Conservation (phyloP, 257 asterid genomes). For the Solanum gracilifrons region DNA sequence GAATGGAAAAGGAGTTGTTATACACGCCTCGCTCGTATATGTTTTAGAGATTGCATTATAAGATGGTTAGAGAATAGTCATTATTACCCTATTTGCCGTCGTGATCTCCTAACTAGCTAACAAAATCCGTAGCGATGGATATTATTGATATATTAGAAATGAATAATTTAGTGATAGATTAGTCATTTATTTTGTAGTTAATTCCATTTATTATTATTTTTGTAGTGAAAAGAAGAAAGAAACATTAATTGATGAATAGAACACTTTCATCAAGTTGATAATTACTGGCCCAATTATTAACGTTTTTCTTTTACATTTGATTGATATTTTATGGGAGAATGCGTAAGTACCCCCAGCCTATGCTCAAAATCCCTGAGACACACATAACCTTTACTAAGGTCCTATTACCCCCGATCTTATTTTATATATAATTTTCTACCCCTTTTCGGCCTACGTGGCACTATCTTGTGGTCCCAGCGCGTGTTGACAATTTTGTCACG, state of each 20-base stretch:
- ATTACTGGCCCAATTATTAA: neutral
- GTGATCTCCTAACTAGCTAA: neutral
- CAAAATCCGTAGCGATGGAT: neutral
- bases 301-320: neutral
- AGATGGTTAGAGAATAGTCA: neutral
- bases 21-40: neutral
- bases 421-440: too few relatives aligned
- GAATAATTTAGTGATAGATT: neutral
- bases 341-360: too few relatives aligned
- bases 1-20: neutral
- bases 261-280: neutral
- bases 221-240: neutral
- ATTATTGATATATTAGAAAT: neutral
- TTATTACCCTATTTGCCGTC: neutral
- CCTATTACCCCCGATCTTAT: too few relatives aligned
- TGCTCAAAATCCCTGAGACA: too few relatives aligned
- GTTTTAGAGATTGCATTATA: neutral
- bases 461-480: too few relatives aligned
- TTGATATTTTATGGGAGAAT: neutral
- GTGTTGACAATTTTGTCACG: too few relatives aligned
- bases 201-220: neutral
- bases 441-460: too few relatives aligned
- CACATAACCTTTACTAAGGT: too few relatives aligned
- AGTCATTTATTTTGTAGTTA: neutral
- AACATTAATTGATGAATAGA: neutral